A percentile compares a stretch with the other conserved stretches of the same genome.
These are phyloP conservation scores for Ustilago sp. DNA, from an alignment of 1,284 basidiomycete species.

Conservation along the genomic window DNA sequence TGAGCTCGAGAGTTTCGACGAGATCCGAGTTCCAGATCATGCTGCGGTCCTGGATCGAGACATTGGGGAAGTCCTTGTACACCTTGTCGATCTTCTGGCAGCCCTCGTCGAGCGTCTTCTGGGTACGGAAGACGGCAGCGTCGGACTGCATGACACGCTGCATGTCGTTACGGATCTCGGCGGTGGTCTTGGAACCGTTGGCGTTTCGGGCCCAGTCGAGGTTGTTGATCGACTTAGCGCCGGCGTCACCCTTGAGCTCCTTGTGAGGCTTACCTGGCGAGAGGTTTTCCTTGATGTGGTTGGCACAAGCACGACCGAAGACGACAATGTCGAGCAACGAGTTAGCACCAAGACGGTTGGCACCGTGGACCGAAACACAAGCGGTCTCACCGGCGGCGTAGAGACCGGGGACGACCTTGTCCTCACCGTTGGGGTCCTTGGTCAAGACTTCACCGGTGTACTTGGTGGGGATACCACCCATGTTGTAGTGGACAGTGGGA, in stretches of 20 bases:
- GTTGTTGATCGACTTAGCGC: constrained; percentile 85
- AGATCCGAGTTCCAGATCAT: constrained; percentile 95
- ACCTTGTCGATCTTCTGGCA: constrained; percentile 86
- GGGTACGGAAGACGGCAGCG: constrained; percentile 78
- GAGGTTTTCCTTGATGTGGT: constrained; percentile 94
- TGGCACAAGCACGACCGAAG: constrained; percentile 97
- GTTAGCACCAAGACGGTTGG: constrained; percentile 99
- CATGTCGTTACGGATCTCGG: constrained; percentile 92
- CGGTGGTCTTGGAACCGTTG: constrained; percentile 84
- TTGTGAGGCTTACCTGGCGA: constrained; percentile 92
- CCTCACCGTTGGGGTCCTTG: constrained; percentile 76
- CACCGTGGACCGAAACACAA: constrained; percentile 98
- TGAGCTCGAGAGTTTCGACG: constrained; percentile 94
- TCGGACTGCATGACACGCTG: constrained; percentile 95
- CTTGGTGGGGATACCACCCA: constrained; percentile 99
- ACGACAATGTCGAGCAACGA: constrained; percentile 99
- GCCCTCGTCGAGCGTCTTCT: constrained; percentile 90
- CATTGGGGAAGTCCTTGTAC: constrained; percentile 86
- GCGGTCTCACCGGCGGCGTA: constrained; percentile 99
- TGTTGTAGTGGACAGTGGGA: constrained; percentile 70
- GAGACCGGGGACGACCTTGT: constrained; percentile 93
- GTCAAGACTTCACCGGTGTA: constrained; percentile 97
- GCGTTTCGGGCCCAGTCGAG: constrained; percentile 85
- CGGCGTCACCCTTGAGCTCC: constrained; percentile 86
- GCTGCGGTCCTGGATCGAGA: constrained; percentile 95